Evolutionary conservation across 2,329 filamentous ascomycete species (phyloP).

Genomic region (Colletotrichum higginsianum): DNA sequence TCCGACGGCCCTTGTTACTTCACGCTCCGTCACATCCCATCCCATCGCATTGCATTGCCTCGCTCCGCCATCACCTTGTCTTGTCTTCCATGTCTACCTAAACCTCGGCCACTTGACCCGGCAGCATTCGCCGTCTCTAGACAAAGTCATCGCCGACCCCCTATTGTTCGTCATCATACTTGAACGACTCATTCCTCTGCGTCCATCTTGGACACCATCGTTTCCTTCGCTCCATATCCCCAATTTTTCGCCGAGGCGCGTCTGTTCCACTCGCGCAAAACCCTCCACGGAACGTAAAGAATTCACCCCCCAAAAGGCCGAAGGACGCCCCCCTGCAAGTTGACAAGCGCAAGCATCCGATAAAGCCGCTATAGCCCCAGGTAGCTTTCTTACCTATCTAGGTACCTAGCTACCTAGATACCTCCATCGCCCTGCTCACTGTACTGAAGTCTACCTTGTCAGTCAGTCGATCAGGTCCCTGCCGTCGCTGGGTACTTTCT

Average conservation of each 20-base stretch:
- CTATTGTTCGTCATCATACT: constrained; percentile 10
- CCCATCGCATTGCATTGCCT: constrained; percentile 23
- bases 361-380: constrained; percentile 17
- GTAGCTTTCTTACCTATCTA: background rate
- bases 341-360: constrained; percentile 39
- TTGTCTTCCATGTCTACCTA: background rate
- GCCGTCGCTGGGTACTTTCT: constrained; percentile 5
- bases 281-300: constrained; percentile 22
- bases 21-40: constrained; percentile 14
- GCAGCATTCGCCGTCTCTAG: background rate
- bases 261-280: constrained; percentile 32
- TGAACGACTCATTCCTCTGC: constrained; percentile 10
- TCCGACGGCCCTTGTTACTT: background rate
- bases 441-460: background rate
- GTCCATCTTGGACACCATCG: constrained; percentile 11
- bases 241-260: constrained; percentile 13
- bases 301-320: constrained; percentile 7
- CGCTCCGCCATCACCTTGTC: constrained; percentile 21
- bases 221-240: background rate
- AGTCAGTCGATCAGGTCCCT: background rate
- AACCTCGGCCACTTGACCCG: constrained; percentile 1
- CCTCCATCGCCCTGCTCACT: no score
- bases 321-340: constrained; percentile 27
- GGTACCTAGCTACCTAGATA: background rate
- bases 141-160: constrained; percentile 2